Conservation (phyloP, 805 yeast genomes). For the Lipomyces mesembrius region DNA sequence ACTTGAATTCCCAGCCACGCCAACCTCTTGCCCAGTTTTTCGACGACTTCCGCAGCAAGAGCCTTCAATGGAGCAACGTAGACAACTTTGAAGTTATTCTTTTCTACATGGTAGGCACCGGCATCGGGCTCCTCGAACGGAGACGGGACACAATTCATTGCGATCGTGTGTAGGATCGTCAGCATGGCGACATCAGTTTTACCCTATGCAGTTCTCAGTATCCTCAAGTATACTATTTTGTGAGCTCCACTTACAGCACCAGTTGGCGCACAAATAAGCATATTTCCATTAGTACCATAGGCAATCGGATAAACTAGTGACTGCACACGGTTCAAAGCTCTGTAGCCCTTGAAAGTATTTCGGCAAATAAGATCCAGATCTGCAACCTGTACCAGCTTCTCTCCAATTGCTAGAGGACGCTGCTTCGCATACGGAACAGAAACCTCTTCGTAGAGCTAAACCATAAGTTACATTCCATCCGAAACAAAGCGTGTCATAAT, state of each 20-base stretch:
- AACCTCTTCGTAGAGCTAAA: slow-evolving; percentile 72
- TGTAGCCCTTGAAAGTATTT: slow-evolving; percentile 81
- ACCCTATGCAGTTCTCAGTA: slow-evolving; percentile 51
- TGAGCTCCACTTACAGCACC: slow-evolving; percentile 63
- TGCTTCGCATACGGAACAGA: slow-evolving; percentile 75
- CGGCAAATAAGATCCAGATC: slow-evolving; percentile 78
- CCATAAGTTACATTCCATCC: slow-evolving; percentile 50
- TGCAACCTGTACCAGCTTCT: slow-evolving; percentile 58
- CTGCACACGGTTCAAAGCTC: slow-evolving; percentile 82
- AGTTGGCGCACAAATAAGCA: slow-evolving; percentile 96
- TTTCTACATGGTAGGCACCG: slow-evolving; percentile 63
- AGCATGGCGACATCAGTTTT: slow-evolving; percentile 91
- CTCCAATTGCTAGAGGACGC: slow-evolving; percentile 47
- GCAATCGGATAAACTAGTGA: slow-evolving; percentile 91
- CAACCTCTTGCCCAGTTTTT: slow-evolving; percentile 76
- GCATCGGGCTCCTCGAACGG: slow-evolving; percentile 57
- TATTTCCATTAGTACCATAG: slow-evolving; percentile 88
- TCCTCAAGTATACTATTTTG: not conserved
- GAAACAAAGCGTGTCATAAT: not conserved
- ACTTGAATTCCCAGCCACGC: slow-evolving; percentile 86
- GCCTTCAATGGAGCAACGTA: slow-evolving; percentile 95
- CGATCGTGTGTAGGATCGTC: slow-evolving; percentile 76
- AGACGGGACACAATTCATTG: slow-evolving; percentile 55
- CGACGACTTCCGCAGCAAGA: slow-evolving; percentile 94
- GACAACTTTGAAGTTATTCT: slow-evolving; percentile 84